Evolutionary conservation across 768 basidiomycete genomes (phyloP), one percentile per base, ranked within the genome.

Genomic region (Panus rudis): DNA sequence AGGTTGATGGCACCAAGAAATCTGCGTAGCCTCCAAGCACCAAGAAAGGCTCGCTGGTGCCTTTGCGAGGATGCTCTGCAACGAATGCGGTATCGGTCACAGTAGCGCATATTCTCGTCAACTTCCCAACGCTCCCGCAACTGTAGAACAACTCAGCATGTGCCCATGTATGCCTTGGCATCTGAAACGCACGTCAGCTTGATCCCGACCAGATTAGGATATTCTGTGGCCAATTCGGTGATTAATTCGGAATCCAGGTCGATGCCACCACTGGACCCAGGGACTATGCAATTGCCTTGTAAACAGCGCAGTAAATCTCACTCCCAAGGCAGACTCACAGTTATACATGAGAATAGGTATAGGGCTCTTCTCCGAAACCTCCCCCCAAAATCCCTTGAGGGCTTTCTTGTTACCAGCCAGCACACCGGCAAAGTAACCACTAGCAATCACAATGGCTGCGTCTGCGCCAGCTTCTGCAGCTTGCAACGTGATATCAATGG

Each of bases 181-280:
- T 16, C 17, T 10, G 37, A 7, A 25, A 73, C 84, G 33, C 63
- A 87, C 79, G 92, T 94, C 46, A 94, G 75, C 64, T 97, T 97
- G 49, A 92, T 81, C 17, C 92, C 92, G 51, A 71, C 78, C 28
- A 87, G 69, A 61, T 93, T 93, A 41, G 84, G 73, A 52, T 78
- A 84, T 50, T 81, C 78, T 22, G 59, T 60, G 12, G 90, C 92
- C 35, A 96, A 73, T 51, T 90, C 84, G 5, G 74, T 73, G 56
- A 97, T 85, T 26, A 90, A 62, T 61, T 92, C 88, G 12, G 91
- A 92, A 63, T 92, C 89, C 51, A 96, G 63, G 64, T 97, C 90
- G 52, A 97, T 86, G 10, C 92, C 92, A 3, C 85, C 88, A 45
- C 83, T 76, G 3, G 89, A 91, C 22, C 80, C 87, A 52, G 92